These are phyloP conservation scores for Plectosphaerella cucumerina DNA, from an alignment of 2,329 filamentous ascomycete species.

Conservation along the genomic window DNA sequence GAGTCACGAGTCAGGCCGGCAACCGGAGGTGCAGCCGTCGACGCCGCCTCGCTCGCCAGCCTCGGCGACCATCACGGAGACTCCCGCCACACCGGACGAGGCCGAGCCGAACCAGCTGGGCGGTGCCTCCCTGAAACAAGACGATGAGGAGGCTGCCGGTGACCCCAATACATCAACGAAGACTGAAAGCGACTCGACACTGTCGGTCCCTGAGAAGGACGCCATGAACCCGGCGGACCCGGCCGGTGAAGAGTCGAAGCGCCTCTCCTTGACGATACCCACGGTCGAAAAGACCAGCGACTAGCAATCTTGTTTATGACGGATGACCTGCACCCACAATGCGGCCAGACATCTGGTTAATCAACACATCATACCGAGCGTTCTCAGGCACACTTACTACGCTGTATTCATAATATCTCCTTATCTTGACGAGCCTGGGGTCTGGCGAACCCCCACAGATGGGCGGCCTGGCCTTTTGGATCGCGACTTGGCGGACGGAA, in stretches of 20 bases:
- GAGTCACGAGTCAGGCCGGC: constrained; percentile 8
- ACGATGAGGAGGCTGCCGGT: background rate
- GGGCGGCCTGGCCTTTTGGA: background rate
- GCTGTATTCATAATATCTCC: background rate
- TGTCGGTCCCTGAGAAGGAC: background rate
- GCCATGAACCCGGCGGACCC: background rate
- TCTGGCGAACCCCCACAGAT: background rate
- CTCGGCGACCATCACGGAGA: background rate
- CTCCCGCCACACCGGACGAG: background rate
- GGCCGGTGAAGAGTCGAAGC: background rate
- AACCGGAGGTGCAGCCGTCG: background rate
- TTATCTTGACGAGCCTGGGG: no score
- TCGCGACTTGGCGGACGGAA: background rate
- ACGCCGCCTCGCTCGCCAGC: background rate
- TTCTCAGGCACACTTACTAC: background rate
- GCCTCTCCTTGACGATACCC: constrained; percentile 6
- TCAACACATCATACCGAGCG: background rate
- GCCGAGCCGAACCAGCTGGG: background rate
- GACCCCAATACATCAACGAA: background rate
- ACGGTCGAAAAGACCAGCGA: background rate
- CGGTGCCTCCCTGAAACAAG: background rate
- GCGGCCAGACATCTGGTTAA: no score
- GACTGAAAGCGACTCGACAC: background rate
- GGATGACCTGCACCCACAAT: no score
- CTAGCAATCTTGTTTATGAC: background rate